Base-by-base conservation (phyloP, 805 yeast genomes). In the Maudiozyma turicensis region DNA sequence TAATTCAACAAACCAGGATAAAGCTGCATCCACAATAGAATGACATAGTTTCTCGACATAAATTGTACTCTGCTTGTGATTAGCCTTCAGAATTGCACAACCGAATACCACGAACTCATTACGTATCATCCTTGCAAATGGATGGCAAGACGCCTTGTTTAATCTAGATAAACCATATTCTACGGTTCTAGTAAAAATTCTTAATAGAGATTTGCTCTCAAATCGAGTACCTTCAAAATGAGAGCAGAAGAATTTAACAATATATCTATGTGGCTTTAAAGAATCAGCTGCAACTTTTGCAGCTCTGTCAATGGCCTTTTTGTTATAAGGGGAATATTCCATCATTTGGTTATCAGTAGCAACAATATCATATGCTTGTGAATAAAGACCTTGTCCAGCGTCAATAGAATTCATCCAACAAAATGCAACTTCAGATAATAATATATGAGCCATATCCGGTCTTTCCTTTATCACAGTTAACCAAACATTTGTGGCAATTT, bases 311-410 rank as follows among this genome's bases (percentile, higher is more conserved):
- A 82, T 73, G 6, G 71, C 73, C 43, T 72, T 71, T 55, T 80
- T 82, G 66, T 84, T 82, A 43, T 95, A 81, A 9, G 99, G 97
- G 1, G 89, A 70, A 58, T 93, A 93, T 54, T 86, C 93, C 99
- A 93, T 93, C 46, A 72, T 74, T 54, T 77, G 68, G 63, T 72
- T 82, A 48, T 82, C 86, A 28, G 91, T 82, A 48, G 73, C 69
- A 0, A 57, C 59, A 6, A 78, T 62, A 62, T 89, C 95, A 54
- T 68, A 67, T 6, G 66, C 57, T 5, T 69, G 72, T 6, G 82
- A 76, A 63, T 77, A 90, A 9, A 91, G 63, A 3, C 98, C 97
- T 40, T 69, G 69, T 30, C 69, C 68, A 32, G 72, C 67, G 35
- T 76, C 73, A 42, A 88, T 77, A 1, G 91, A 76, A 38, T 68